These are phyloP conservation scores for Hippophae gyantsensis DNA, from an alignment of 306 rosid genomes.

Conservation along the genomic window DNA sequence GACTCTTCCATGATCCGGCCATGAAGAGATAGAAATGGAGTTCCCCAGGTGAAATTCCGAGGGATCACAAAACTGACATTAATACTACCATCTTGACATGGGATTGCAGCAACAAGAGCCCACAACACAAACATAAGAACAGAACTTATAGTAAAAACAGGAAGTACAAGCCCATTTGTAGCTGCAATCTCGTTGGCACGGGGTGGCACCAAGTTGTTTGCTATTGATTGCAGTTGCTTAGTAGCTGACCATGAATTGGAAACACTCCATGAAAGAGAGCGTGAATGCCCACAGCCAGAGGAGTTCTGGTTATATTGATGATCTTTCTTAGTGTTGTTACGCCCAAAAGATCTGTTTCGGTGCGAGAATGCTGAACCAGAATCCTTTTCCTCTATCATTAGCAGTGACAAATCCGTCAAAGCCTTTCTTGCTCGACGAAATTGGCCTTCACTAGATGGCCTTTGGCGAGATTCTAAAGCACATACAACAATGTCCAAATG, in stretches of 20 bases:
- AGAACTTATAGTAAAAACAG: constrained; percentile 64
- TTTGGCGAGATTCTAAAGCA: constrained; percentile 55
- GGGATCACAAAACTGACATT: constrained; percentile 61
- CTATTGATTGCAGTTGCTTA: constrained; percentile 78
- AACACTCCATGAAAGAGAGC: constrained; percentile 96
- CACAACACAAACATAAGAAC: constrained; percentile 66
- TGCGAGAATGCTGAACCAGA: constrained; percentile 54
- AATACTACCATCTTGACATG: constrained; percentile 82
- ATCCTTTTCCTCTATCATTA: constrained; percentile 63
- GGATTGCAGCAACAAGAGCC: constrained; percentile 82
- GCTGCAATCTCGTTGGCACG: constrained; percentile 58
- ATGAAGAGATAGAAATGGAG: constrained; percentile 40
- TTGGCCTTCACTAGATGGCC: constrained; percentile 64
- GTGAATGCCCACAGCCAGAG: constrained; percentile 43
- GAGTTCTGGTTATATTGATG: constrained; percentile 20
- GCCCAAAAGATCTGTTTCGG: constrained; percentile 66
- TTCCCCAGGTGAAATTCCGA: constrained; percentile 59
- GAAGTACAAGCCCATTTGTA: constrained; percentile 51
- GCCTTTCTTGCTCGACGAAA: constrained; percentile 78
- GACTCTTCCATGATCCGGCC: constrained; percentile 77
- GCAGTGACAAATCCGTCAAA: constrained; percentile 55
- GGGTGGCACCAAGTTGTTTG: constrained; percentile 61
- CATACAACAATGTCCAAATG: constrained; percentile 59
- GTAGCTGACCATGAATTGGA: constrained; percentile 90
- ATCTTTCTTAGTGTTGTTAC: constrained; percentile 54